Conservation (phyloP, 768 basidiomycete genomes). For the Mycena vitilis region DNA sequence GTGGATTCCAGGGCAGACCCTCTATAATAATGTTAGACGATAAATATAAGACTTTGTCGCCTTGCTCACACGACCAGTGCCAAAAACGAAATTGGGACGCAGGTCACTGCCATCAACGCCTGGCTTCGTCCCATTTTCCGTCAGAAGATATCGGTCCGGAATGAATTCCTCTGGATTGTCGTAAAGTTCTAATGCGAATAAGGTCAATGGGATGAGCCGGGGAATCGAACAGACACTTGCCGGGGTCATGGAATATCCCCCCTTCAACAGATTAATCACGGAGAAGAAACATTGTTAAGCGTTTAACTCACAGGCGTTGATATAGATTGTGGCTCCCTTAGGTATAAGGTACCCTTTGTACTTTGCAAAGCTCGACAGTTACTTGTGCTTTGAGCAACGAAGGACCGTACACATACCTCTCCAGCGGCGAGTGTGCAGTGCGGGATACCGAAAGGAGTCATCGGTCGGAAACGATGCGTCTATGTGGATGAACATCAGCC, state of each 20-base stretch:
- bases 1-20: slow-evolving; percentile 25
- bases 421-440: slow-evolving; percentile 14
- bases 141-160: slow-evolving; percentile 23
- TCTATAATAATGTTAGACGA: not conserved
- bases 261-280: not conserved
- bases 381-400: too few species aligned
- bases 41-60: not conserved
- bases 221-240: too few species aligned
- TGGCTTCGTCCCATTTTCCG: slow-evolving; percentile 24
- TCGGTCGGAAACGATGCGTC: slow-evolving; percentile 30
- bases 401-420: slow-evolving; percentile 4
- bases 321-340: slow-evolving; percentile 26
- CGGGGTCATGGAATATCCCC: slow-evolving; percentile 21
- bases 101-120: slow-evolving; percentile 23
- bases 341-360: slow-evolving; percentile 30
- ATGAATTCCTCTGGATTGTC: slow-evolving; percentile 29
- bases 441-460: slow-evolving; percentile 18
- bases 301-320: slow-evolving; percentile 27
- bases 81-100: slow-evolving; percentile 18
- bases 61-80: slow-evolving; percentile 23
- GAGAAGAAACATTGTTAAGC: too few species aligned
- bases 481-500: not conserved
- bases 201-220: too few species aligned
- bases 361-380: not conserved
- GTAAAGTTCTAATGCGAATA: not conserved